Evolutionary conservation across 371 early-diverging fungal genomes (phyloP), one percentile per base, ranked within the genome.

Genomic region (Zopfochytrium polystomum): DNA sequence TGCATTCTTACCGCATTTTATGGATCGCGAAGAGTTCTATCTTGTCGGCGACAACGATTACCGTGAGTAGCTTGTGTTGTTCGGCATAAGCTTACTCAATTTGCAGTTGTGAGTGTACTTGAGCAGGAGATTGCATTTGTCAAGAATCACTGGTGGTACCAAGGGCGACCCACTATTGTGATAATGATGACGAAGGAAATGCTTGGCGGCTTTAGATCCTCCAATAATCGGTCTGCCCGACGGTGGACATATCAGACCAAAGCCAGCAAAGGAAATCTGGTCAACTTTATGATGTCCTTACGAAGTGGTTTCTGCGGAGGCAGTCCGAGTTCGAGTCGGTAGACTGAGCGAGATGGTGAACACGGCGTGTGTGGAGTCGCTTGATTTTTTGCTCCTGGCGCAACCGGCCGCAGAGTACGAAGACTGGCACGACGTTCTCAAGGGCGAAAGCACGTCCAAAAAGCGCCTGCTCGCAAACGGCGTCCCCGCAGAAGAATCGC

Each of bases 1-100:
- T 61, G 86, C 88, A 0, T 93, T 93, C 63, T 85, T 89, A 0
- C 93, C 92, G 18, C 85, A 90, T 56, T 93, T 93, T 60, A 88
- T 93, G 89, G 91, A 93, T 71, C 82, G 78, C 42, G 90, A 89
- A 58, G 85, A 89, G 66, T 93, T 90, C 67, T 93, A 91, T 63
- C 81, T 90, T 31, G 86, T 88, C 29, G 82, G 84, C 32, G 93
- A 93, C 70, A 87, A 88, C 27, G 87, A 90, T 61, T 90, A 89
- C 59, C 60, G 66, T 66, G 47, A 55, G 56, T 42, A 15, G 4
- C 9, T 29, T 53, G n/a, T 38, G 38, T 18, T 11, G 11, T 52
- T n/a, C n/a, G 15, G 18, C 22, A 48, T 11, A 48, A 15, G 20
- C 20, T 31, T 31, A 30, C 32, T 38, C 7, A 38, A 18, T 31